Conservation (phyloP, 768 basidiomycete genomes). For the Pluteus cervinus region DNA sequence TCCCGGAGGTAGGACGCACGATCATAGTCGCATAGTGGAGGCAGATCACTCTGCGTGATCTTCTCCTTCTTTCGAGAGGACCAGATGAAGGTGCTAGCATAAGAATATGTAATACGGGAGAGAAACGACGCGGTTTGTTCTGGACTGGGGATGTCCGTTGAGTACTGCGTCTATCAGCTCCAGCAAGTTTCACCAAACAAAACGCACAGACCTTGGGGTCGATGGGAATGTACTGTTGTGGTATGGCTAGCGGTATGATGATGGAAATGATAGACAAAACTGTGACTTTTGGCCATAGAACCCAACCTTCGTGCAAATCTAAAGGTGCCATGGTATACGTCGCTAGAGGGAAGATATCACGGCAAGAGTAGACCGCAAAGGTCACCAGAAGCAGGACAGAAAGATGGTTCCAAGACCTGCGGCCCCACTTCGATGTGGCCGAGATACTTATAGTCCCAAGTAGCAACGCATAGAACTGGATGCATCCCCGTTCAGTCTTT, state of each 20-base stretch:
- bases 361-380: slow-evolving; percentile 41
- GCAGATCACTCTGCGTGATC: slow-evolving; percentile 44
- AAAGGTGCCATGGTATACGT: slow-evolving; percentile 38
- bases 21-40: slow-evolving; percentile 60
- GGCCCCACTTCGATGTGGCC: slow-evolving; percentile 21
- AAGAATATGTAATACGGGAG: slow-evolving; percentile 41
- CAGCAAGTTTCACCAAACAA: no score
- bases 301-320: slow-evolving; percentile 36
- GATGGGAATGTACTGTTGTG: slow-evolving; percentile 47
- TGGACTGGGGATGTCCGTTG: slow-evolving; percentile 25
- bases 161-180: no score
- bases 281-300: slow-evolving; percentile 45
- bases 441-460: slow-evolving; percentile 31
- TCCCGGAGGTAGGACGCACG: slow-evolving; percentile 14
- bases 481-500: no score
- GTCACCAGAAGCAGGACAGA: slow-evolving; percentile 22
- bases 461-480: slow-evolving; percentile 36
- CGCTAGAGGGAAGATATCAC: slow-evolving; percentile 53
- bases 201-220: slow-evolving; percentile 35
- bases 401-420: slow-evolving; percentile 17
- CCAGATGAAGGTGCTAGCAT: slow-evolving; percentile 46
- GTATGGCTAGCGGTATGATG: slow-evolving; percentile 44
- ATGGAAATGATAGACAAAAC: slow-evolving; percentile 37
- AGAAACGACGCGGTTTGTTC: slow-evolving; percentile 47
- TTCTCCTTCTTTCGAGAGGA: slow-evolving; percentile 37